Evolutionary conservation across 1,284 basidiomycete genomes (phyloP), one percentile per base, ranked within the genome.

Genomic region (Fomitopsis palustris): DNA sequence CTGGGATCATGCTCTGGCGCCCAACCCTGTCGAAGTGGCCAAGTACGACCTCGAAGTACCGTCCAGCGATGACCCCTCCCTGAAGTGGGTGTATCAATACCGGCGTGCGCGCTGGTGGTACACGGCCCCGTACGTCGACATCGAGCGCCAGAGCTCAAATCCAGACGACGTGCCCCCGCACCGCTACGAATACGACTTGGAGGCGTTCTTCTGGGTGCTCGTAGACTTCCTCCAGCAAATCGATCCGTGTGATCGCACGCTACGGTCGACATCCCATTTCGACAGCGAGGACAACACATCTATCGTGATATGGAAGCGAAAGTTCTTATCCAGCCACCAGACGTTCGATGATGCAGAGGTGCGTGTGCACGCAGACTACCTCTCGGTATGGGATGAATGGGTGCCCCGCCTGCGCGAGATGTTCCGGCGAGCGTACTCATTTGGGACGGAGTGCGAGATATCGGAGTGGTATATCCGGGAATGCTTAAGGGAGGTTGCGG

Each of bases 171-270:
- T 33, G 25, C 54, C 54, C 4, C 54, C 41, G 25, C 41, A 42
- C 29, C 54, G 54, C n/a, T 55, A 55, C 41, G 25, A 43, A 16
- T 19, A 43, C 54, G 54, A 55, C 41, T 61, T 73, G 1, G 69
- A 74, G 57, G 71, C 72, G 5, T 67, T 73, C 45, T 68, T 70
- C 55, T 74, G 70, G 49, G 57, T 74, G 43, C 7, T 60, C 17
- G 14, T 56, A 17, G 29, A 43, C 35, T 53, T 60, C 39, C 38
- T 47, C 17, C 21, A 41, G 25, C 23, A 35, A 29, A 53, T 45
- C 47, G n/a, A 56, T 19, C 58, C 58, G 17, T 43, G 3, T 33
- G 2, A 52, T 3, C 31, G 41, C 16, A 45, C 8, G 25, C 8
- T 57, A 3, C 17, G 1, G 7, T 21, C 17, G 12, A 33, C 47